Conservation (phyloP, 768 basidiomycete genomes). For the Pholiota molesta region DNA sequence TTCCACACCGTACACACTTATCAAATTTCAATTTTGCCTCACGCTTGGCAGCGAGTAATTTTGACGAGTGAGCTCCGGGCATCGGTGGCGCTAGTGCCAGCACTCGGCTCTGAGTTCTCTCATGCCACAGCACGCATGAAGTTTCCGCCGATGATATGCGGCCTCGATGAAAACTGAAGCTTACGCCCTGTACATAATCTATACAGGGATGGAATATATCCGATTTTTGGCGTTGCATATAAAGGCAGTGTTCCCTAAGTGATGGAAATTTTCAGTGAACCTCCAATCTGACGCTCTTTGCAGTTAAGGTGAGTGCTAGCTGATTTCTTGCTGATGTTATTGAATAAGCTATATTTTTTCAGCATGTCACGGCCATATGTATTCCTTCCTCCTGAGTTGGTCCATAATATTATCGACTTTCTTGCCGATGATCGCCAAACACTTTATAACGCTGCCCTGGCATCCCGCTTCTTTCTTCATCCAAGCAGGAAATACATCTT, state of each 20-base stretch:
- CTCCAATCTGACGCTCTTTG: not conserved
- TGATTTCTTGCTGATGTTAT: too few relatives aligned
- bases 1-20: too few relatives aligned
- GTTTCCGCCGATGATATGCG: not conserved
- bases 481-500: conserved; percentile 13
- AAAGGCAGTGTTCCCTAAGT: not conserved
- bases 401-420: conserved; percentile 12
- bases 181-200: not conserved
- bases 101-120: not conserved
- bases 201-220: not conserved
- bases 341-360: too few relatives aligned
- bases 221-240: not conserved
- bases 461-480: conserved; percentile 6
- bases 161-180: not conserved
- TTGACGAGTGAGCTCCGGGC: too few relatives aligned
- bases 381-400: conserved; percentile 13
- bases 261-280: not conserved
- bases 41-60: too few relatives aligned
- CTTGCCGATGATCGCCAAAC: conserved; percentile 9
- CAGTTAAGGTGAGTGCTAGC: not conserved
- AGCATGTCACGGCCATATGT: not conserved
- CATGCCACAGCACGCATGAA: not conserved
- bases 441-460: conserved; percentile 5
- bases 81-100: too few relatives aligned
- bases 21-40: too few relatives aligned